A percentile compares a stretch with the other conserved stretches of the same genome.
Conservation (phyloP, 78 protist species). For the Planoprotostelium fungivorum region DNA sequence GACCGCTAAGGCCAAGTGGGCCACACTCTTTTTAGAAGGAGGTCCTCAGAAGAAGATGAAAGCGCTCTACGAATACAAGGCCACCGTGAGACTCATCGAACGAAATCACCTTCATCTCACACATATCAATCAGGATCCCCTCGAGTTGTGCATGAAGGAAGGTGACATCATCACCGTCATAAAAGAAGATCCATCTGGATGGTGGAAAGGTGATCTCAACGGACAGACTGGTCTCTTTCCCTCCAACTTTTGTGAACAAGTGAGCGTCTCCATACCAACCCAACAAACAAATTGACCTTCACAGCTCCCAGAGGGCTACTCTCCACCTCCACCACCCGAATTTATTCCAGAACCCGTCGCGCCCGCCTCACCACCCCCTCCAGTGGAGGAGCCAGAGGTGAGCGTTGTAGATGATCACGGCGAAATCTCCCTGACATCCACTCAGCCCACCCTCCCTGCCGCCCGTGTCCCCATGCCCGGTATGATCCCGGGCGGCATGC, state of each 20-base stretch:
- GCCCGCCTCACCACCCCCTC: not conserved
- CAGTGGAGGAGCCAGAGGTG: not conserved
- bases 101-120: not conserved
- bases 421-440: not conserved
- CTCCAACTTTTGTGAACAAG: slow-evolving; percentile 29
- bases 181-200: slow-evolving; percentile 30
- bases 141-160: slow-evolving; percentile 21
- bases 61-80: not conserved
- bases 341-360: not conserved
- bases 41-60: not conserved
- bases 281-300: no score
- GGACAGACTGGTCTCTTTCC: slow-evolving; percentile 59
- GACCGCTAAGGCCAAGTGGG: not conserved
- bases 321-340: no score
- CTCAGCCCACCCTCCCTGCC: not conserved
- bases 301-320: no score
- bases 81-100: not conserved
- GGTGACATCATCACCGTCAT: slow-evolving; percentile 32
- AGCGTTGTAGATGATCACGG: not conserved
- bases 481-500: not conserved
- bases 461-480: slow-evolving; percentile 1
- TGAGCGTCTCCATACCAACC: no score
- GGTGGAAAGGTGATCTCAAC: slow-evolving; percentile 58
- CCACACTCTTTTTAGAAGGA: not conserved
- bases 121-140: slow-evolving; percentile 10